Conservation (phyloP, 345 rosid species). For the Boechera retrofracta region DNA sequence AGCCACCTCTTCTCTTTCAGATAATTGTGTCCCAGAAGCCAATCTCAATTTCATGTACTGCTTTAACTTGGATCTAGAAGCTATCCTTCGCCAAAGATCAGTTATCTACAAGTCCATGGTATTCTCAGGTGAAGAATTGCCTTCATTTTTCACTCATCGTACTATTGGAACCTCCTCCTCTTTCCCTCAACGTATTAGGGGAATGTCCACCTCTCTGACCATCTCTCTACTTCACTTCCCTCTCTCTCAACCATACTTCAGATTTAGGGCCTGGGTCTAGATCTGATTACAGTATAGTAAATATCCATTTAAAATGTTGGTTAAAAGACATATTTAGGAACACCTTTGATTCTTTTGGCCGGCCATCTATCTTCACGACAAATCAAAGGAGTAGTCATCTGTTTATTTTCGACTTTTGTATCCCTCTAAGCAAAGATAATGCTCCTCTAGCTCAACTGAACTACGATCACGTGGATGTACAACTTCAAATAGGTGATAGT, state of each 20-base stretch:
- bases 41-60: background rate
- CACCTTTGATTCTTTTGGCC: background rate
- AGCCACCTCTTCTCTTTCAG: background rate
- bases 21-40: background rate
- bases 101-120: background rate
- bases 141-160: conserved; percentile 9
- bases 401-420: background rate
- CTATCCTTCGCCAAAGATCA: background rate
- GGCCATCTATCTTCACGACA: accelerated
- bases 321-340: background rate
- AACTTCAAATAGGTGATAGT: background rate
- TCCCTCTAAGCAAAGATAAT: background rate
- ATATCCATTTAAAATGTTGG: background rate
- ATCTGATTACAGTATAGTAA: background rate
- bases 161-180: background rate
- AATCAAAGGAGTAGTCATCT: background rate
- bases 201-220: background rate
- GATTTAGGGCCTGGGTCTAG: background rate
- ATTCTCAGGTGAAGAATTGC: background rate
- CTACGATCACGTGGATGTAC: background rate
- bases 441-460: background rate
- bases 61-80: background rate
- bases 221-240: background rate
- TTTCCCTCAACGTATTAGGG: background rate
- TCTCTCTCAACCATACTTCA: background rate